These are phyloP conservation scores for Purshia tridentata DNA, from an alignment of 306 rosid species.

Conservation along the genomic window DNA sequence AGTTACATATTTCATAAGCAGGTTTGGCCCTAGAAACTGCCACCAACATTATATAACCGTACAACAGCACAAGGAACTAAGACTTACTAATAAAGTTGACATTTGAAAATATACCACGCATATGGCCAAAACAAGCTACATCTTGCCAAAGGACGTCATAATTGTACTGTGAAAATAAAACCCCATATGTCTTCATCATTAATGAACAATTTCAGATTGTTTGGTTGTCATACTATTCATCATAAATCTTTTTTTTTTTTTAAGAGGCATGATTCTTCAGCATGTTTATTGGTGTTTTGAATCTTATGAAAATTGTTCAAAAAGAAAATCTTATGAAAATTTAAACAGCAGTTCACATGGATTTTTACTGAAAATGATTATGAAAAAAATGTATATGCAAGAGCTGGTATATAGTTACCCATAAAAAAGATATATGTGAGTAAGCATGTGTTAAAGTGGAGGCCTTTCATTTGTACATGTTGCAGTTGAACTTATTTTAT, in stretches of 20 bases:
- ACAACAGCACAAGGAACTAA: neutral
- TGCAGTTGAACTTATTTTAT: too few species aligned
- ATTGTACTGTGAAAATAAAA: too few species aligned
- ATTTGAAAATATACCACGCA: neutral
- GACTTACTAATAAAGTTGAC: neutral
- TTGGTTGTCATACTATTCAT: neutral
- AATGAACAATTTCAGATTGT: neutral
- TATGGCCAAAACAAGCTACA: neutral
- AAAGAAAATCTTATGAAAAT: neutral
- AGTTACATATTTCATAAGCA: slow-evolving; percentile 23
- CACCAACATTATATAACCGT: neutral
- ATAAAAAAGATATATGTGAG: neutral
- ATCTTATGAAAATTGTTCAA: too few species aligned
- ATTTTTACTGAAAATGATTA: neutral
- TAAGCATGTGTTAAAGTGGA: too few species aligned
- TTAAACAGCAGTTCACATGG: neutral
- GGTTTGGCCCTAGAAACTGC: neutral
- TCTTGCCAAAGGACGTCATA: too few species aligned
- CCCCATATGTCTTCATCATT: neutral
- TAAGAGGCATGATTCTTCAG: neutral
- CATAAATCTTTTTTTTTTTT: neutral
- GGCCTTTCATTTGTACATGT: too few species aligned
- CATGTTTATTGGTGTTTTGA: neutral
- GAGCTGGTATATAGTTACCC: neutral
- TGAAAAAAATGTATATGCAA: neutral